Evolutionary conservation across 176 grass and related monocot species (phyloP).

Genomic region (Eleusine coracana): DNA sequence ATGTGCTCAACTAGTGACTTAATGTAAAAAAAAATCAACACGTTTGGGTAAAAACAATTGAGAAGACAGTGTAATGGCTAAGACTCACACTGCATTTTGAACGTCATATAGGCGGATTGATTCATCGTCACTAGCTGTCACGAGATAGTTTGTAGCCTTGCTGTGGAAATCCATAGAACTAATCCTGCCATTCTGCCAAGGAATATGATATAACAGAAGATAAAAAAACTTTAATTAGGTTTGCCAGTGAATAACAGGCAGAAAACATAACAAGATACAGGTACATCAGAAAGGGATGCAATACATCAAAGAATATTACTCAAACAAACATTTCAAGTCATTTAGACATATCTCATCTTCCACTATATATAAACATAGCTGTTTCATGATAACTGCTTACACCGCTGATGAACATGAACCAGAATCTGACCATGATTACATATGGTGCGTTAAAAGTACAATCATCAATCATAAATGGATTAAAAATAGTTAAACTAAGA

Average conservation of each 20-base stretch:
- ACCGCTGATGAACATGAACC: conserved; percentile 5
- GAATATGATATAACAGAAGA: conserved; percentile 17
- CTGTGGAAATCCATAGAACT: conserved; percentile 98
- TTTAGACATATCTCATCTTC: conserved; percentile 1
- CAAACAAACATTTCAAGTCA: conserved; percentile 4
- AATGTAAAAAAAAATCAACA: background rate
- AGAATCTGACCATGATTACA: background rate
- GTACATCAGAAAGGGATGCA: conserved; percentile 10
- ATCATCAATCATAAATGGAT: background rate
- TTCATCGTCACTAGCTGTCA: conserved; percentile 95
- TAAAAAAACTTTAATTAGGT: conserved; percentile 14
- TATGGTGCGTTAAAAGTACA: background rate
- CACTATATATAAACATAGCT: background rate
- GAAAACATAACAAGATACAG: conserved; percentile 13
- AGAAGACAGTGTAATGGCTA: conserved; percentile 4
- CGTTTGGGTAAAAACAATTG: background rate
- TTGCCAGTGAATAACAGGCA: background rate
- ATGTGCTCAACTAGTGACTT: background rate
- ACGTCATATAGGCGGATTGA: conserved; percentile 94
- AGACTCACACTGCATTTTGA: conserved; percentile 87
- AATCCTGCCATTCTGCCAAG: conserved; percentile 87
- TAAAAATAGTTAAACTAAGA: conserved; percentile 4
- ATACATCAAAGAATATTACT: conserved; percentile 19
- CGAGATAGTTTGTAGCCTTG: conserved; percentile 78
- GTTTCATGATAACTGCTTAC: conserved; percentile 11